Conservation (phyloP, 257 asterid species). For the Gentiana straminea region DNA sequence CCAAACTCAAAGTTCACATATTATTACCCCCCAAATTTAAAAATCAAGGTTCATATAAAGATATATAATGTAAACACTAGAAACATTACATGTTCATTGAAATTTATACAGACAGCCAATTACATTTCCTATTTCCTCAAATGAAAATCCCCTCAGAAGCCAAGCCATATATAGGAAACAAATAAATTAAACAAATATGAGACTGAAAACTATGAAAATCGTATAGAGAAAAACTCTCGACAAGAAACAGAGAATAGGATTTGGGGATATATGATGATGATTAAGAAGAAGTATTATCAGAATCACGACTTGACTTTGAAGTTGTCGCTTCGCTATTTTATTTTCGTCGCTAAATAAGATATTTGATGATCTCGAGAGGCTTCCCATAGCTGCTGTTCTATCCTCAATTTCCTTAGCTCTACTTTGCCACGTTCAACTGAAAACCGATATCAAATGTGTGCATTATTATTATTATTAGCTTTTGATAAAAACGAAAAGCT, state of each 20-base stretch:
- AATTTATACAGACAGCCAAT: conserved; percentile 1
- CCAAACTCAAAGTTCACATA: too few species aligned
- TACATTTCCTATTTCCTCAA: conserved; percentile 15
- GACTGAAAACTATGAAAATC: conserved; percentile 4
- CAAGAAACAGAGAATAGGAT: neutral
- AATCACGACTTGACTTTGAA: conserved; percentile 27
- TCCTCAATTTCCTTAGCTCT: conserved; percentile 75
- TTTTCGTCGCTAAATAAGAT: neutral
- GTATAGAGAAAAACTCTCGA: neutral
- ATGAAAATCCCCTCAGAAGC: neutral
- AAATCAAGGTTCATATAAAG: neutral
- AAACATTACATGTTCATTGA: neutral
- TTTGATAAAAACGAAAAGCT: too few species aligned
- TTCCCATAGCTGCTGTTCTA: conserved; percentile 86
- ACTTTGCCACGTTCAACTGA: conserved; percentile 79
- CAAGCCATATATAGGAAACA: conserved; percentile 1
- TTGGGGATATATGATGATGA: neutral
- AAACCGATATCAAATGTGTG: too few species aligned
- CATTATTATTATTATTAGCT: too few species aligned
- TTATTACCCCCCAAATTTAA: too few species aligned
- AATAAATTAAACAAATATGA: neutral
- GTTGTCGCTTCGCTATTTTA: conserved; percentile 6
- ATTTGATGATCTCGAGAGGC: conserved; percentile 72
- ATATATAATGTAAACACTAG: neutral
- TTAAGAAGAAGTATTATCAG: conserved; percentile 25